phyloP scores from a whole-genome alignment of 805 yeast species.

The Hanseniaspora occidentalis region DNA sequence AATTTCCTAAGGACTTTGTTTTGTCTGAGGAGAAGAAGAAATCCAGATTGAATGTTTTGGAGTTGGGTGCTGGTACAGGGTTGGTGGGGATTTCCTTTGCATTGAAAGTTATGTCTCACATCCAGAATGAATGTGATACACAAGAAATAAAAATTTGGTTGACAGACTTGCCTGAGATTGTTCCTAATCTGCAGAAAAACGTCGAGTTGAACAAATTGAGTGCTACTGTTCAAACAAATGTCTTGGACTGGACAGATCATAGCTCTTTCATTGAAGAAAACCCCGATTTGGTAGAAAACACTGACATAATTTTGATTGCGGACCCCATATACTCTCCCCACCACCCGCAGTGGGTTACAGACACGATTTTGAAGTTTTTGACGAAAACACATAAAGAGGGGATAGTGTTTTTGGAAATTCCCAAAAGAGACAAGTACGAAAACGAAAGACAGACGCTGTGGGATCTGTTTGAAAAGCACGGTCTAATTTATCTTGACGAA shows the following conservation, averaged over 20 bases:
- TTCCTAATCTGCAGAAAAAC: constrained; percentile 53
- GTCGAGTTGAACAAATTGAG: constrained; percentile 23
- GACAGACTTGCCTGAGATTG: constrained; percentile 74
- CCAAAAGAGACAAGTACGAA: constrained; percentile 56
- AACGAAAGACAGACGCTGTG: constrained; percentile 52
- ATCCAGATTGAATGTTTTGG: constrained; percentile 31
- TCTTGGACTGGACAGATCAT: constrained; percentile 73
- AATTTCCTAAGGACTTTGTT: neutral
- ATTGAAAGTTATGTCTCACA: constrained; percentile 8
- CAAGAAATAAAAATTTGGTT: constrained; percentile 32
- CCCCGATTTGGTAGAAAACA: constrained; percentile 22
- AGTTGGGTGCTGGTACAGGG: constrained; percentile 95
- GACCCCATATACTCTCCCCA: constrained; percentile 81
- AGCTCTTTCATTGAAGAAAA: constrained; percentile 22
- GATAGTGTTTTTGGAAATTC: constrained; percentile 56
- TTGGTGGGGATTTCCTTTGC: constrained; percentile 64
- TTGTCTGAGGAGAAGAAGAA: constrained; percentile 14
- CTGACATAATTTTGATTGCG: constrained; percentile 55
- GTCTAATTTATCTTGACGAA: constrained; percentile 21
- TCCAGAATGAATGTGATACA: neutral
- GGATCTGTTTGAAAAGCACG: constrained; percentile 31
- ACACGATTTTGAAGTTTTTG: constrained; percentile 42
- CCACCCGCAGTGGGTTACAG: constrained; percentile 65
- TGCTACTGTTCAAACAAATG: constrained; percentile 28
- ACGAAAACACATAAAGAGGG: constrained; percentile 24